Conservation (phyloP, 2,329 filamentous ascomycete species). For the Ampelomyces quisqualis region DNA sequence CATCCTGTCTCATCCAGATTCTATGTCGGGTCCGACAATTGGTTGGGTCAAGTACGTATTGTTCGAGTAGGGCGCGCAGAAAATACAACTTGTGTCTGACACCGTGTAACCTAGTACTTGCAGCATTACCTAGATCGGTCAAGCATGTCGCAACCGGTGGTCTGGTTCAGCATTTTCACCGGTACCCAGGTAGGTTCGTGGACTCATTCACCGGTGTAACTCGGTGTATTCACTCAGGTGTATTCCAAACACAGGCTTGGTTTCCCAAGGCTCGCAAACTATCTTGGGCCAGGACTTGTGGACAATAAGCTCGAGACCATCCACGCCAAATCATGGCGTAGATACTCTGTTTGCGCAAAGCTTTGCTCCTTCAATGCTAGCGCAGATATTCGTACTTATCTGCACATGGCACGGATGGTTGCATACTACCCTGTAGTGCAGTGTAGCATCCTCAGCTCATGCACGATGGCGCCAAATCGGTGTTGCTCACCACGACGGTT, state of each 20-base stretch:
- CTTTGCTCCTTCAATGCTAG: too few species aligned
- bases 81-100: neutral
- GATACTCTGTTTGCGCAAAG: too few species aligned
- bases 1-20: neutral
- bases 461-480: neutral
- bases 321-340: too few species aligned
- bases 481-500: neutral
- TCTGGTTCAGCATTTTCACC: neutral
- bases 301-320: too few species aligned
- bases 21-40: neutral
- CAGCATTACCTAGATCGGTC: conserved; percentile 1
- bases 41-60: neutral
- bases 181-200: neutral
- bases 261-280: too few species aligned
- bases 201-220: neutral
- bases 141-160: neutral
- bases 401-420: too few species aligned
- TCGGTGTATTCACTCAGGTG: too few species aligned
- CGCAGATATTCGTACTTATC: too few species aligned
- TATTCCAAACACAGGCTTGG: too few species aligned
- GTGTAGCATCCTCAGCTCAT: too few species aligned
- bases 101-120: neutral
- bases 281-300: too few species aligned
- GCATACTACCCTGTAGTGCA: too few species aligned
- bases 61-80: neutral